Evolutionary conservation across 2,329 filamentous ascomycete species (phyloP).

Genomic region (Aspergillus pseudonomiae): DNA sequence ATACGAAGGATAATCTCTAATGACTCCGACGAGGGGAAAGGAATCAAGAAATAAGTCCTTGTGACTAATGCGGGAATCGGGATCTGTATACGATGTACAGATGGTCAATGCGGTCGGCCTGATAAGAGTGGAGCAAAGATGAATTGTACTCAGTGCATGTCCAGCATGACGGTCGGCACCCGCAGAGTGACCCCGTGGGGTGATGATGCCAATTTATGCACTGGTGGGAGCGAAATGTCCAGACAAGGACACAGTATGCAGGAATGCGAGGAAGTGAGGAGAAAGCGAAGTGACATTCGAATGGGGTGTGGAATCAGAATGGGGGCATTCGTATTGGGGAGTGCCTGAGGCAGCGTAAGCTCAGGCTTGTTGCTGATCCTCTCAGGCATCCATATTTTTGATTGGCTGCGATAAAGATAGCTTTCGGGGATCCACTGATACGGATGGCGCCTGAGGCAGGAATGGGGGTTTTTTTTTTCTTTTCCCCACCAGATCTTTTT

Average conservation of each 20-base stretch:
- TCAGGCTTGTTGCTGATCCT: not conserved
- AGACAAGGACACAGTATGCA: not conserved
- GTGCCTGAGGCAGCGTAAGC: not conserved
- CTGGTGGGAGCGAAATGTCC: not conserved
- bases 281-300: not conserved
- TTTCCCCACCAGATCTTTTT: conserved; percentile 8
- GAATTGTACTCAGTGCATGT: not conserved
- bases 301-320: not conserved
- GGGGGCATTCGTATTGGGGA: not conserved
- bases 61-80: not conserved
- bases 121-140: not conserved
- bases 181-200: not conserved
- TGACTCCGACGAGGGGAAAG: not conserved
- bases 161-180: not conserved
- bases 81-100: not conserved
- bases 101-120: not conserved
- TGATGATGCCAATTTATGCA: not conserved
- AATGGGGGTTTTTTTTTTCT: not conserved
- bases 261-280: not conserved
- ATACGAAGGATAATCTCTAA: not conserved
- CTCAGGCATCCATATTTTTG: conserved; percentile 37
- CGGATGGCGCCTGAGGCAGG: conserved; percentile 7
- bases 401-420: conserved; percentile 20
- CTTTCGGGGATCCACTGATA: not conserved
- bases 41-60: not conserved